Conservation (phyloP, 2,329 filamentous ascomycete genomes). For the Monosporascus sp. region DNA sequence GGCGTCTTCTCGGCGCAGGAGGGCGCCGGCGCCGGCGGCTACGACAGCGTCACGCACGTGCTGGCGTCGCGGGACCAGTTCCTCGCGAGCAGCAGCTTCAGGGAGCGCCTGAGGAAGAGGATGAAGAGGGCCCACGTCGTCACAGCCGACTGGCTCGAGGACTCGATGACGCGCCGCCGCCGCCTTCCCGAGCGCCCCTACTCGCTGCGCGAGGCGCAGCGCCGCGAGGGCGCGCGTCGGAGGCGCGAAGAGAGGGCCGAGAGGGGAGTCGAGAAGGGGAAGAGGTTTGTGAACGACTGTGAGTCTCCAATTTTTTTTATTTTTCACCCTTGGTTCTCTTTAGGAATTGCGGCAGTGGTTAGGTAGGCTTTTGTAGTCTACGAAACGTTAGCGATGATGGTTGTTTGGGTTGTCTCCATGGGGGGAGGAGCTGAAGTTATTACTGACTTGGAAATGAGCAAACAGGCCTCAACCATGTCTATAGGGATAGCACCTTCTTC, state of each 20-base stretch:
- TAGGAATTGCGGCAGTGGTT: not conserved
- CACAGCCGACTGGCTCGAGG: conserved; percentile 47
- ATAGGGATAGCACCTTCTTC: conserved; percentile 57
- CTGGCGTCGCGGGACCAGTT: conserved; percentile 61
- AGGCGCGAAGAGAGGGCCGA: conserved; percentile 31
- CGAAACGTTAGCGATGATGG: too few species aligned
- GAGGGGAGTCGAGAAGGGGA: conserved; percentile 26
- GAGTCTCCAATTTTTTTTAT: conserved; percentile 18
- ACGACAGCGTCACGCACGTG: conserved; percentile 62
- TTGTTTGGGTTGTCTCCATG: not conserved
- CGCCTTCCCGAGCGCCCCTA: conserved; percentile 34
- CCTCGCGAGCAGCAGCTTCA: conserved; percentile 13
- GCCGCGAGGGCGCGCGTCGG: conserved; percentile 29
- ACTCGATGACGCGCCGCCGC: conserved; percentile 29
- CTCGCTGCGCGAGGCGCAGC: conserved; percentile 32
- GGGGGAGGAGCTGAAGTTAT: not conserved
- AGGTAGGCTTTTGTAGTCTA: too few species aligned
- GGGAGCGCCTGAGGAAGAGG: conserved; percentile 31
- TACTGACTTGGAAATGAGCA: not conserved
- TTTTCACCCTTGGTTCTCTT: not conserved
- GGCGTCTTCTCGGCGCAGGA: conserved; percentile 52
- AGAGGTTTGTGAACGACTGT: conserved; percentile 46
- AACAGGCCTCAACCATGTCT: conserved; percentile 58
- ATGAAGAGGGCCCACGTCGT: conserved; percentile 37
- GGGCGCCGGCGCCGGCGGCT: conserved; percentile 34